phyloP scores from a whole-genome alignment of 768 basidiomycete genomes.

The Suillus lakei region DNA sequence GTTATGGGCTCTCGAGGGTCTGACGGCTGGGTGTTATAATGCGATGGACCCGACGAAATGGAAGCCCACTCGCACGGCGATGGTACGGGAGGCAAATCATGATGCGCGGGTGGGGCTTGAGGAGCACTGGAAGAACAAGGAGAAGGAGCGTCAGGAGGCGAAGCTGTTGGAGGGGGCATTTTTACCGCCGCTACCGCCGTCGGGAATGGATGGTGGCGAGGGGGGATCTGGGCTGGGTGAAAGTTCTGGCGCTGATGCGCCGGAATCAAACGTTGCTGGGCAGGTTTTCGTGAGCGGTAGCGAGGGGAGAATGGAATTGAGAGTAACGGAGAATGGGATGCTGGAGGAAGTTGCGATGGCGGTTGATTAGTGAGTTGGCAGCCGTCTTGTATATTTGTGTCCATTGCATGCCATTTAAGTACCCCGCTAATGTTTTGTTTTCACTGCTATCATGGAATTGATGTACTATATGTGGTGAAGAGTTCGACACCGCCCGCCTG shows the following conservation, averaged over 20 bases:
- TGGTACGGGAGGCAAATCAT: conserved; percentile 67
- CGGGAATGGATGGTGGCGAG: not conserved
- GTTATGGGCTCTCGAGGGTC: conserved; percentile 75
- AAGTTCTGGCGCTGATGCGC: not conserved
- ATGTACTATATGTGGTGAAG: not conserved
- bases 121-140: conserved; percentile 40
- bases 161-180: conserved; percentile 18
- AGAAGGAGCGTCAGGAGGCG: conserved; percentile 32
- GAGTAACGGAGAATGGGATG: not conserved
- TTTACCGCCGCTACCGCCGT: conserved; percentile 18
- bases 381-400: not conserved
- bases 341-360: not conserved
- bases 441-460: conserved; percentile 3
- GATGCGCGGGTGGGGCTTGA: conserved; percentile 50
- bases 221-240: not conserved
- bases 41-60: conserved; percentile 70
- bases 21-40: conserved; percentile 68
- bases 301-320: not conserved
- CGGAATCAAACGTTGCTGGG: not conserved
- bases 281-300: too few relatives aligned
- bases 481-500: not conserved
- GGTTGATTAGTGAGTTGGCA: not conserved
- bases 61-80: conserved; percentile 53
- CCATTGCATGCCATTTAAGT: not conserved
- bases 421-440: not conserved